A percentile compares a stretch with the other conserved stretches of the same genome.
phyloP scores from a whole-genome alignment of 2,329 filamentous ascomycete species.

The Aspergillus sp. region DNA sequence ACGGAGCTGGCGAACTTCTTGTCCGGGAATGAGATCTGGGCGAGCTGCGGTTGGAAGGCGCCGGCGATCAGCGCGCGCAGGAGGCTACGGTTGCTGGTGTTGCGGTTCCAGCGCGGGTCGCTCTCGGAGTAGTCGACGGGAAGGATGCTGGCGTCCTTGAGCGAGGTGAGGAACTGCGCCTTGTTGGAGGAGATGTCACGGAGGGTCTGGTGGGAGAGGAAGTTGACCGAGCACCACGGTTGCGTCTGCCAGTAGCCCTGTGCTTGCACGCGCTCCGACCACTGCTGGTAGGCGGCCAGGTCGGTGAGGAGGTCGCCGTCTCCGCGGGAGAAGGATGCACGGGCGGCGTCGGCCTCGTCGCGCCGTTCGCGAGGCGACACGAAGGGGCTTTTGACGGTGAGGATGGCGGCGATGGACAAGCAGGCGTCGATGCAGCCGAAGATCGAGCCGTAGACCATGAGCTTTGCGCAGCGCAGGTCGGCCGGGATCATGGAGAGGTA shows the following conservation, averaged over 20 bases:
- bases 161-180: slow-evolving; percentile 78
- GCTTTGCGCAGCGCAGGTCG: slow-evolving; percentile 86
- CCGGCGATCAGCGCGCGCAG: slow-evolving; percentile 70
- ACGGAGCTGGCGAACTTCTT: slow-evolving; percentile 90
- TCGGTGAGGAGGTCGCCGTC: slow-evolving; percentile 91
- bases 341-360: slow-evolving; percentile 75
- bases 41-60: slow-evolving; percentile 80
- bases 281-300: slow-evolving; percentile 77
- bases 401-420: slow-evolving; percentile 83
- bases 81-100: slow-evolving; percentile 47
- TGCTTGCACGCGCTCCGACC: slow-evolving; percentile 65
- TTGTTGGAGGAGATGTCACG: slow-evolving; percentile 85
- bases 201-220: slow-evolving; percentile 78
- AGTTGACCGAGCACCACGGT: slow-evolving; percentile 80
- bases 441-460: slow-evolving; percentile 92
- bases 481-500: slow-evolving; percentile 95
- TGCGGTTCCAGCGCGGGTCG: slow-evolving; percentile 40
- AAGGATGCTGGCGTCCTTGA: slow-evolving; percentile 83
- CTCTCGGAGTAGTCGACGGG: slow-evolving; percentile 47
- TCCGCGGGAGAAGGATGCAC: slow-evolving; percentile 68
- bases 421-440: slow-evolving; percentile 90
- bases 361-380: slow-evolving; percentile 78
- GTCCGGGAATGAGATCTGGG: slow-evolving; percentile 88
- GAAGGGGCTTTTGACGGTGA: slow-evolving; percentile 88
- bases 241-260: slow-evolving; percentile 48